Percentiles rank a stretch among this genome's conserved stretches.
phyloP scores from a whole-genome alignment of 1,284 basidiomycete species.

The Flammula alnicola region DNA sequence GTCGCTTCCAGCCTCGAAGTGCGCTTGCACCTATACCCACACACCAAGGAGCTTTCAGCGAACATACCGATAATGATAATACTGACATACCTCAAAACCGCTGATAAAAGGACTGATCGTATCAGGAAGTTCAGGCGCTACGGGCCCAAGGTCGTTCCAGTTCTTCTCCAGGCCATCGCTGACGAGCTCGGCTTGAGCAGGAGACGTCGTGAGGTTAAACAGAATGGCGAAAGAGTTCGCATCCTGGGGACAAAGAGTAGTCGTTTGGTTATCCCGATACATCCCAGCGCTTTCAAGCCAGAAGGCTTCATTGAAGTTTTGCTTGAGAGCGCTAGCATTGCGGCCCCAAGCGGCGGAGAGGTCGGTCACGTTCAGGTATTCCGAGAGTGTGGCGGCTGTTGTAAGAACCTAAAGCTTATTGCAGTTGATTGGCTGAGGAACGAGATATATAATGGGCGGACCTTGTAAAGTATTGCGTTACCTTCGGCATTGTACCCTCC shows the following conservation, averaged over 20 bases:
- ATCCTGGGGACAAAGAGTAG: slow-evolving; percentile 50
- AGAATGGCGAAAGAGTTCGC: slow-evolving; percentile 52
- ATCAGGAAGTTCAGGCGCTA: slow-evolving; percentile 51
- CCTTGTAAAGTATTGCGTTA: slow-evolving; percentile 51
- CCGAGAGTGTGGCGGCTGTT: slow-evolving; percentile 47
- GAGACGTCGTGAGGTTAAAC: slow-evolving; percentile 45
- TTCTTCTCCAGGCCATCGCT: slow-evolving; percentile 46
- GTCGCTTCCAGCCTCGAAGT: slow-evolving; percentile 50
- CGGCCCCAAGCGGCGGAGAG: slow-evolving; percentile 36
- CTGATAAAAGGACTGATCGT: slow-evolving; percentile 54
- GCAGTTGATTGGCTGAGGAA: neutral
- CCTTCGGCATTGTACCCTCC: slow-evolving; percentile 53
- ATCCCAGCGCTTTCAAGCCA: slow-evolving; percentile 47
- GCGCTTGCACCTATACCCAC: slow-evolving; percentile 45
- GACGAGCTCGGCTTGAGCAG: slow-evolving; percentile 36
- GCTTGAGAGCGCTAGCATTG: slow-evolving; percentile 47
- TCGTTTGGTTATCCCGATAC: slow-evolving; percentile 52
- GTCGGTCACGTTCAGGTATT: slow-evolving; percentile 35
- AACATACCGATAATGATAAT: neutral
- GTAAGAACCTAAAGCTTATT: slow-evolving; percentile 43
- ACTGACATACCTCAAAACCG: slow-evolving; percentile 49
- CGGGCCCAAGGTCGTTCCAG: slow-evolving; percentile 48
- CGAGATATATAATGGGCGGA: slow-evolving; percentile 15
- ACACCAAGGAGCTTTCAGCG: neutral
- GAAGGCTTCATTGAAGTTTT: slow-evolving; percentile 45